phyloP scores from a whole-genome alignment of 2,329 filamentous ascomycete species.

The Ophiocordyceps sinensis region DNA sequence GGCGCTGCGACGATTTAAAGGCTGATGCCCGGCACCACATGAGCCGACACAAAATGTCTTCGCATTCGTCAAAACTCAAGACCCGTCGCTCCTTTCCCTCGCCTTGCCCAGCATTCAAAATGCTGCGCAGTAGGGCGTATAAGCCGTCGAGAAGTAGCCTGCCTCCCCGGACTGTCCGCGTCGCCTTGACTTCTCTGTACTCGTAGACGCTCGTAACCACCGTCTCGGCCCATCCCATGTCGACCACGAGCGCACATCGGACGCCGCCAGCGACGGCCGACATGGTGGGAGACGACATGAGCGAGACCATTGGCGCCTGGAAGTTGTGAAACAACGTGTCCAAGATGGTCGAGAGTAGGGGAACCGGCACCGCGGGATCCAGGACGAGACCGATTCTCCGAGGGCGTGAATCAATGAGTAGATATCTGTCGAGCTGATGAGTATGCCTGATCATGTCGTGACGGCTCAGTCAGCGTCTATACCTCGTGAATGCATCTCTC shows the following conservation, averaged over 20 bases:
- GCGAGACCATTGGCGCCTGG: conserved; percentile 64
- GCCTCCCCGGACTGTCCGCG: conserved; percentile 59
- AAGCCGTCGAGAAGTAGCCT: conserved; percentile 57
- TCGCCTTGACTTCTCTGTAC: conserved; percentile 64
- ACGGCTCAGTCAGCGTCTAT: conserved; percentile 9
- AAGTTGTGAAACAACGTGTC: conserved; percentile 70
- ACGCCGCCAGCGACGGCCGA: conserved; percentile 65
- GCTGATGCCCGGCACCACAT: conserved; percentile 52
- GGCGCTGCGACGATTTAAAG: conserved; percentile 16
- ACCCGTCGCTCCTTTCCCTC: conserved; percentile 18
- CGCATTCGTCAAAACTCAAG: conserved; percentile 62
- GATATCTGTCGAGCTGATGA: conserved; percentile 29
- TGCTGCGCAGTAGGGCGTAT: conserved; percentile 40
- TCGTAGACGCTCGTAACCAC: conserved; percentile 78
- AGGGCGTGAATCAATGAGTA: conserved; percentile 61
- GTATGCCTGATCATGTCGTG: not conserved
- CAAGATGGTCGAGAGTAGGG: conserved; percentile 60
- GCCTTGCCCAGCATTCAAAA: conserved; percentile 14
- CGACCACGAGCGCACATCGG: conserved; percentile 72
- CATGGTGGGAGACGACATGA: conserved; percentile 66
- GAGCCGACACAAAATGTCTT: conserved; percentile 62
- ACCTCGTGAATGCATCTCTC: conserved; percentile 70
- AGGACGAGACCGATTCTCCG: conserved; percentile 62
- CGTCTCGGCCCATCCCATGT: conserved; percentile 88
- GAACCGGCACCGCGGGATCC: conserved; percentile 63